phyloP scores from a whole-genome alignment of 202 grass and related monocot genomes.

The Cymbopogon flexuosus region DNA sequence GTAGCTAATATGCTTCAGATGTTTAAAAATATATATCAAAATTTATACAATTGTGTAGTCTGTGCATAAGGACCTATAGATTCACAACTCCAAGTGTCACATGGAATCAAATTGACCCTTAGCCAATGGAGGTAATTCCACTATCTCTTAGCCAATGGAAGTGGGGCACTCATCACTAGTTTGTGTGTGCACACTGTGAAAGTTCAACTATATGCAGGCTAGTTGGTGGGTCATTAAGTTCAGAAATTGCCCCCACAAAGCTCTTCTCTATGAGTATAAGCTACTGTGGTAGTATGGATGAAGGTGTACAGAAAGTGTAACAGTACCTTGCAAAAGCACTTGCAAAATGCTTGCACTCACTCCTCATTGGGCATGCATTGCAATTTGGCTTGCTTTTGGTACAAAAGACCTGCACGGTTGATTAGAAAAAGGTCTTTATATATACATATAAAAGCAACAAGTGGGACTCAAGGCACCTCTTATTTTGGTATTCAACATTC shows the following conservation, averaged over 20 bases:
- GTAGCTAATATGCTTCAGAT: too few relatives aligned
- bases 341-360: conserved; percentile 89
- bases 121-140: background rate
- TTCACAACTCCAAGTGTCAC: background rate
- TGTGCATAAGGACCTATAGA: conserved; percentile 8
- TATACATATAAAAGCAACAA: background rate
- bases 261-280: conserved; percentile 27
- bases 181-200: background rate
- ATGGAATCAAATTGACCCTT: background rate
- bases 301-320: conserved; percentile 24
- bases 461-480: background rate
- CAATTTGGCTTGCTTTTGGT: conserved; percentile 97
- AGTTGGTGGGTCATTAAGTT: background rate
- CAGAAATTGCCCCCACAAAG: background rate
- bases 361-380: conserved; percentile 92
- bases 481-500: background rate
- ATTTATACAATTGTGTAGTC: background rate
- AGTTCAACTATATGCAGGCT: conserved; percentile 20
- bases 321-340: conserved; percentile 93
- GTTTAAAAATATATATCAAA: too few relatives aligned
- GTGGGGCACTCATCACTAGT: background rate
- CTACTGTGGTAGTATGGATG: conserved; percentile 3
- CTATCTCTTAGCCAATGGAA: background rate
- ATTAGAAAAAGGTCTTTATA: conserved; percentile 13
- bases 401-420: conserved; percentile 76